Evolutionary conservation across 2,329 filamentous ascomycete genomes (phyloP), one percentile per base, ranked within the genome.

Genomic region (Aspergillus quadrilineatus): DNA sequence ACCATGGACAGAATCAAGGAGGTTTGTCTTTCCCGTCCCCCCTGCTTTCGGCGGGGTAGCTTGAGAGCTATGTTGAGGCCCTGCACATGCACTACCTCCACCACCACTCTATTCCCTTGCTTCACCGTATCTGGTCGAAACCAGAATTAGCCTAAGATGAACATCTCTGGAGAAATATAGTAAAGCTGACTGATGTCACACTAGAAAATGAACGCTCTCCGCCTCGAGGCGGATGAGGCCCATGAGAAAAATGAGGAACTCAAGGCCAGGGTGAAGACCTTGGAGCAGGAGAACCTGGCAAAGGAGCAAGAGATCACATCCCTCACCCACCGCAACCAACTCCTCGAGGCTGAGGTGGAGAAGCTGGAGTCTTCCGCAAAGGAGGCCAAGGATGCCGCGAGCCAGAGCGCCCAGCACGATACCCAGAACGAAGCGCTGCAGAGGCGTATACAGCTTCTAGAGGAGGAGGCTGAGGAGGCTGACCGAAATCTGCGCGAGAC

Each of bases 251-350:
- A 88, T 63, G 90, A 97, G 74, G 93, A 97, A 79, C 85, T 96
- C 66, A 87, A 94, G 80, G 65, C 78, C 69, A 92, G 90, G 80
- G 84, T 97, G 80, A 97, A 97, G 84, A 77, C 79, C 53, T 85
- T 97, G 63, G 92, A 99, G 80, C 89, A 96, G 78, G 93, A 97
- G 81, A 96, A 92, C 77, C 84, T 96, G 62, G 83, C 89, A 74
- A 97, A 97, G 83, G 94, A 97, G 82, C 92, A 97, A 79, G 93
- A 97, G 77, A 96, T 97, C 77, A 95, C 90, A 65, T 97, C 94
- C 53, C 86, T 97, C 70, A 86, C 89, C 74, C 93, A 97, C 88
- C 95, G 93, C 83, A 97, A 96, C 80, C 86, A 87, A 71, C 83
- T 96, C 60, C 88, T 97, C 59, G 94, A 97, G 81, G 69, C 76